Base-by-base conservation (phyloP, 2,329 filamentous ascomycete species). In the Aspergillus cejpii region DNA sequence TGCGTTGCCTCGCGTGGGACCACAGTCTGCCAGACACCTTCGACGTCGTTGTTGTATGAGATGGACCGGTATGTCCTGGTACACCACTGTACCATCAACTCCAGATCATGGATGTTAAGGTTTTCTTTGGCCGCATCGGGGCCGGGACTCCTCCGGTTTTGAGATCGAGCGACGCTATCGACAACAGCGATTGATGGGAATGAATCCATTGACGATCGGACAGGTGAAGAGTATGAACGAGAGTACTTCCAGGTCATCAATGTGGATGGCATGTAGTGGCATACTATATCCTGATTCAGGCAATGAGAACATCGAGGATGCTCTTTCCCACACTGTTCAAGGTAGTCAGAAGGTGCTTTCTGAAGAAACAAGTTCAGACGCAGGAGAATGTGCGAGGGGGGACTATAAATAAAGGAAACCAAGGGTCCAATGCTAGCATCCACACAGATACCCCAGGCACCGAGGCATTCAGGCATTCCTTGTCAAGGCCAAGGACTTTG, bases 1-100 rank as follows among this genome's bases (percentile, higher is more conserved):
- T 46, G 49, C 42, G 64, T 55, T 8, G 63, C 58, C 29, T 65
- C 54, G 21, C 54, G 53, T 2, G 61, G 61, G 26, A 67, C 54
- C 14, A 51, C 51, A 6, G 51, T 57, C 47, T 65, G 61, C 63
- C 64, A 66, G 11, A 66, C 48, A 4, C 28, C 19, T 43, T 62
- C 57, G 17, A 57, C 58, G 7, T 45, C 23, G 8, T 29, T 33
- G 21, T 60, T 53, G 10, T 53, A 53, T 5, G 62, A 51, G 48
- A 66, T 54, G 2, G 62, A 58, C 24, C 57, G 58, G 46, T 65
- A 62, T 10, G 63, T 65, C 15, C 50, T 55, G 2, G 57, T 64
- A 39, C 58, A 64, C 63, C 62, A 66, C 39, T 65, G 56, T 52
- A 63, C 56, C 56, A 64, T 64, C 34, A 66, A 51, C 44, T 65